phyloP scores from a whole-genome alignment of 2,329 filamentous ascomycete genomes.

The Hymenotorrendiella dingleyae region DNA sequence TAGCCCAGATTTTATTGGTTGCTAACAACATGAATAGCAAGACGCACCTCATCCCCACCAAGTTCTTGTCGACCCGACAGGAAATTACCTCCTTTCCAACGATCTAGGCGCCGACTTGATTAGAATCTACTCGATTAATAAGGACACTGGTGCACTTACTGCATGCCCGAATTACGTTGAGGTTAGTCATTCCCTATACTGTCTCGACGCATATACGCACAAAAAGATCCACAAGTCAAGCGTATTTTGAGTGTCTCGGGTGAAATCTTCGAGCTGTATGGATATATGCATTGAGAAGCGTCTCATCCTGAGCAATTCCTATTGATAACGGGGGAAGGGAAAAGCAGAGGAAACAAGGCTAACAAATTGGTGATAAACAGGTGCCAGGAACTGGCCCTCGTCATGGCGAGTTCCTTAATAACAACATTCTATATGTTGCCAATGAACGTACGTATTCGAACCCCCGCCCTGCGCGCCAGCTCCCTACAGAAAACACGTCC shows the following conservation, averaged over 20 bases:
- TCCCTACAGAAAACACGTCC: too few relatives aligned
- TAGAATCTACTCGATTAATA: constrained; percentile 41
- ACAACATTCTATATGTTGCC: constrained; percentile 34
- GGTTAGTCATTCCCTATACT: not conserved
- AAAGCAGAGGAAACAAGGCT: too few relatives aligned
- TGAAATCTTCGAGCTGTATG: too few relatives aligned
- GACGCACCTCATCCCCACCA: constrained; percentile 43
- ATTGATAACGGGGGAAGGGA: too few relatives aligned
- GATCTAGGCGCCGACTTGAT: constrained; percentile 46
- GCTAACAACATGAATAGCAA: constrained; percentile 30
- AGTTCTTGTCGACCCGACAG: constrained; percentile 45
- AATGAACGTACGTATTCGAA: too few relatives aligned
- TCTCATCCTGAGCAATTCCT: too few relatives aligned
- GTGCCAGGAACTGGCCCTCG: constrained; percentile 41
- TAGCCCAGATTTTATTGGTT: not conserved
- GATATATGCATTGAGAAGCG: too few relatives aligned
- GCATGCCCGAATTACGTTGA: constrained; percentile 31
- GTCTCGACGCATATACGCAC: not conserved
- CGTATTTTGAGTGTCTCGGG: too few relatives aligned
- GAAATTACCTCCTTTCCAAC: constrained; percentile 41
- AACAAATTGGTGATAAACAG: too few relatives aligned
- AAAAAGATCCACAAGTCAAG: not conserved
- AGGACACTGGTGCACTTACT: constrained; percentile 33
- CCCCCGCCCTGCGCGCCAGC: too few relatives aligned
- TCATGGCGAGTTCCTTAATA: constrained; percentile 42